phyloP scores from a whole-genome alignment of 495 filamentous ascomycete species.

The Penicillium chermesinum region DNA sequence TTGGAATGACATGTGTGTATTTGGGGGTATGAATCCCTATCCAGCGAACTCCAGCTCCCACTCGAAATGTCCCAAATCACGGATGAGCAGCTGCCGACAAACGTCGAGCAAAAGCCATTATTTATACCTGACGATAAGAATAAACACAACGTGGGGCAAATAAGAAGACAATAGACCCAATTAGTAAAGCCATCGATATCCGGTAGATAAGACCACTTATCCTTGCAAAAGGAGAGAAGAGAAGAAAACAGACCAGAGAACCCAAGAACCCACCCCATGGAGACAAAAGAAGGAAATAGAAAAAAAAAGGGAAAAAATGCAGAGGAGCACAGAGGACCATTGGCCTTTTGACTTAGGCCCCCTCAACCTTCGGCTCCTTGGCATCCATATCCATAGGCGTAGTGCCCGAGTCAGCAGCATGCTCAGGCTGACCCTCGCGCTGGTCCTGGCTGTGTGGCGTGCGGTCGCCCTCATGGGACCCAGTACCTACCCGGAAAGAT shows the following conservation, averaged over 20 bases:
- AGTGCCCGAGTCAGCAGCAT: conserved; percentile 20
- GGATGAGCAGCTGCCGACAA: background rate
- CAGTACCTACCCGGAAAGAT: conserved; percentile 37
- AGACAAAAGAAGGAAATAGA: background rate
- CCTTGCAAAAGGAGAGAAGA: background rate
- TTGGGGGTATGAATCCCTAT: too few relatives aligned
- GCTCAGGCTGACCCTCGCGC: conserved; percentile 16
- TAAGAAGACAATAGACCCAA: background rate
- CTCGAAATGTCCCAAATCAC: too few relatives aligned
- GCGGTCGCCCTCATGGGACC: conserved; percentile 26
- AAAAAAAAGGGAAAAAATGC: background rate
- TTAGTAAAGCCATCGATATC: background rate
- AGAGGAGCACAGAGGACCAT: too few relatives aligned
- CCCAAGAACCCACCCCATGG: background rate
- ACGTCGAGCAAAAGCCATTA: background rate
- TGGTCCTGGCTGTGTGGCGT: conserved; percentile 24
- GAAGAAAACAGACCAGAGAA: background rate
- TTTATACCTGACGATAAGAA: background rate
- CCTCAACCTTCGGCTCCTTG: conserved; percentile 1
- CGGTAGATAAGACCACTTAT: background rate
- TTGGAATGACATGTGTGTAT: too few relatives aligned
- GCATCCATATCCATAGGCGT: conserved; percentile 8
- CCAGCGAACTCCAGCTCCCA: too few relatives aligned
- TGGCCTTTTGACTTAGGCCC: background rate
- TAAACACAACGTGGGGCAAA: background rate